Conservation (phyloP, 352 stramenopile species). For the Globisporangium heterothallicum region DNA sequence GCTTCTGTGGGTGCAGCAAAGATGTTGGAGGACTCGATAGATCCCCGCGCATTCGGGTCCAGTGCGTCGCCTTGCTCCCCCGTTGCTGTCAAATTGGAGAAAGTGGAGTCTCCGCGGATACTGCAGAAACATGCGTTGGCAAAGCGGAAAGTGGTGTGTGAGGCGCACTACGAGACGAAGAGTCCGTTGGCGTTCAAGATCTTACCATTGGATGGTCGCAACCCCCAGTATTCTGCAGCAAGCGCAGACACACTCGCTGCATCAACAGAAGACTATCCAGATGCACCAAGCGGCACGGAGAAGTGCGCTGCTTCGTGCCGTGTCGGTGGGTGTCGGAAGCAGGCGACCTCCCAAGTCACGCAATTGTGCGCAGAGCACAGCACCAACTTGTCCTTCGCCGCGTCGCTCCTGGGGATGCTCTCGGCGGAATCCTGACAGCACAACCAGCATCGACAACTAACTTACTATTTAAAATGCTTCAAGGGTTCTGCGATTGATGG, state of each 20-base stretch:
- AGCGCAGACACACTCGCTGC: too few relatives aligned
- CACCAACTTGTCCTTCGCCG: constrained; percentile 9
- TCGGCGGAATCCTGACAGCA: constrained; percentile 1
- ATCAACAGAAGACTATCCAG: too few relatives aligned
- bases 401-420: constrained; percentile 16
- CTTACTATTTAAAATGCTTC: not conserved
- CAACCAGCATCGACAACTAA: not conserved
- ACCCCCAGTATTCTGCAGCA: too few relatives aligned
- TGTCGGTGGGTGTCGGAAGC: constrained; percentile 6
- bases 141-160: not conserved
- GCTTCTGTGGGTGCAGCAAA: too few relatives aligned
- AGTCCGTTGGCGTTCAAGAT: not conserved
- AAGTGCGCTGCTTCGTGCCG: not conserved
- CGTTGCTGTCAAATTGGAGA: not conserved
- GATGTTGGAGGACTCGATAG: too few relatives aligned
- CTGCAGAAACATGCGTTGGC: too few relatives aligned
- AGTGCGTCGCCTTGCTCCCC: not conserved
- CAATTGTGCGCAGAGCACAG: constrained; percentile 13
- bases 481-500: too few relatives aligned
- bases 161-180: not conserved
- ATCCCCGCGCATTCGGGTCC: too few relatives aligned
- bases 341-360: not conserved
- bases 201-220: not conserved
- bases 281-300: not conserved
- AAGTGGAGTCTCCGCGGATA: not conserved